These are phyloP conservation scores for Withania somnifera DNA, from an alignment of 305 asterid species.

Conservation along the genomic window DNA sequence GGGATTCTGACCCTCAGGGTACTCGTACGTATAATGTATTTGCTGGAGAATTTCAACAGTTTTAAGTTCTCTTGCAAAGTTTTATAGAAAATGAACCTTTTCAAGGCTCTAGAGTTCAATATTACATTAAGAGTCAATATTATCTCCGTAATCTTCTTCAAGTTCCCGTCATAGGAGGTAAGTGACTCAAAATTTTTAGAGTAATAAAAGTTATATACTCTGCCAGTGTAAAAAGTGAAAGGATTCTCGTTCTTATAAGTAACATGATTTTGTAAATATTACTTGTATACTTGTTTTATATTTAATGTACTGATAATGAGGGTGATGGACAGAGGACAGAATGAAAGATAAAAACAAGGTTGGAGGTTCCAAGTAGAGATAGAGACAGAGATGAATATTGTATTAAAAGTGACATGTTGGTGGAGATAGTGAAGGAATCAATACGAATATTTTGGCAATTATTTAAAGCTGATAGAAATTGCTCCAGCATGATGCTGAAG, in stretches of 20 bases:
- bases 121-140: conserved; percentile 55
- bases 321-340: conserved; percentile 45
- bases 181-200: background rate
- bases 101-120: conserved; percentile 68
- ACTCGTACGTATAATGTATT: conserved; percentile 58
- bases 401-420: conserved; percentile 57
- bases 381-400: conserved; percentile 30
- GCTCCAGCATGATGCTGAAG: conserved; percentile 15
- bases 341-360: conserved; percentile 30
- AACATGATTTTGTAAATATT: too few species aligned
- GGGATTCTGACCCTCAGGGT: conserved; percentile 68
- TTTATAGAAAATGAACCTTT: conserved; percentile 75
- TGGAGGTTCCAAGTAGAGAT: too few species aligned
- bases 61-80: conserved; percentile 78
- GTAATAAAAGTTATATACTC: background rate
- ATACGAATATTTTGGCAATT: conserved; percentile 84
- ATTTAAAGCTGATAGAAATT: conserved; percentile 59
- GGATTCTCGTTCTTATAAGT: background rate
- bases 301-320: background rate
- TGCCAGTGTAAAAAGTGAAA: background rate
- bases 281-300: background rate
- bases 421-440: conserved; percentile 77
- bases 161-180: conserved; percentile 81
- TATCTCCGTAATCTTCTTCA: conserved; percentile 74
- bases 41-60: conserved; percentile 87